phyloP scores from a whole-genome alignment of 2,329 filamentous ascomycete species.

The Colletotrichum simmondsii region DNA sequence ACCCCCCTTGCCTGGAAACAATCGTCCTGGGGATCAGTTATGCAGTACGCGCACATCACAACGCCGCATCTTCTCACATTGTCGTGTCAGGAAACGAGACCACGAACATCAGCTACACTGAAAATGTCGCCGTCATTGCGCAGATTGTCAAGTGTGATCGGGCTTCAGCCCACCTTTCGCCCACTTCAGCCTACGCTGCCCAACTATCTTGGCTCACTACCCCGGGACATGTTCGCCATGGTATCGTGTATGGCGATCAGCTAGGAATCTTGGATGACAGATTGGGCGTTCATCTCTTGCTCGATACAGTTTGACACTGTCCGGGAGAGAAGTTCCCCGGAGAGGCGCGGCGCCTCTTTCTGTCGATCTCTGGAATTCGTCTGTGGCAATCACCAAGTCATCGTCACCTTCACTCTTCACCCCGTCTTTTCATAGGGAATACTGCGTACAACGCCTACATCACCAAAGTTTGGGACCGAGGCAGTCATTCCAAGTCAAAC shows the following conservation, averaged over 20 bases:
- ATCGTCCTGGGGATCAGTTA: neutral
- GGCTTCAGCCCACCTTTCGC: neutral
- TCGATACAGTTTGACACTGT: neutral
- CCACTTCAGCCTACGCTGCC: neutral
- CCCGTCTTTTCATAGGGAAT: neutral
- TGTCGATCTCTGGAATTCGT: neutral
- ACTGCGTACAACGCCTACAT: neutral
- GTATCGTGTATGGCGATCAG: neutral
- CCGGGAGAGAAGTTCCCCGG: neutral
- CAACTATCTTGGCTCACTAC: neutral
- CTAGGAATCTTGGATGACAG: neutral
- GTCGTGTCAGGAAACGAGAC: neutral
- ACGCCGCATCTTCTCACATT: neutral
- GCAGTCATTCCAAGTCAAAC: neutral
- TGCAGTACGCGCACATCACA: neutral
- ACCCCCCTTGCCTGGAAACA: slow-evolving; percentile 6
- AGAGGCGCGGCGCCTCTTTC: neutral
- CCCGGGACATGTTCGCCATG: neutral
- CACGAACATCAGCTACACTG: neutral
- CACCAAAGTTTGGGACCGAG: neutral
- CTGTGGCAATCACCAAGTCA: neutral
- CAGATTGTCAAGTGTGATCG: neutral
- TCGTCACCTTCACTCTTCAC: neutral
- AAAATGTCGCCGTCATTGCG: neutral
- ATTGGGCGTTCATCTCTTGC: neutral